Conservation (phyloP, 768 basidiomycete genomes). For the Epithele typhae region DNA sequence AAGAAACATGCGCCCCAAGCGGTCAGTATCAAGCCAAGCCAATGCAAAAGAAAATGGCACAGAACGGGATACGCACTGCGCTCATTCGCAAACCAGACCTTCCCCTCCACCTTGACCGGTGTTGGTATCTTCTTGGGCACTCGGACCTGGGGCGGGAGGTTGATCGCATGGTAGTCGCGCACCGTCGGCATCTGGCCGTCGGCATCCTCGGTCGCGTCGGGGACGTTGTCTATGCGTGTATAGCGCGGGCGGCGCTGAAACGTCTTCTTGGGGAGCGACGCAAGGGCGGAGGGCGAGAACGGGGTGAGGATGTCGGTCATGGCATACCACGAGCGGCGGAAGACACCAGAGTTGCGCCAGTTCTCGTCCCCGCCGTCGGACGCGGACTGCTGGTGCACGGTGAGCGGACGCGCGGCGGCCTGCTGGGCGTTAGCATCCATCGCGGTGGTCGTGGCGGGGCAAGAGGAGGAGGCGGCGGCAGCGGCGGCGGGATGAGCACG, state of each 20-base stretch:
- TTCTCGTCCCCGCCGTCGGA: constrained; percentile 14
- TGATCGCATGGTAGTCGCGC: constrained; percentile 75
- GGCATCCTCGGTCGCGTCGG: constrained; percentile 48
- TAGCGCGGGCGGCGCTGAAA: constrained; percentile 41
- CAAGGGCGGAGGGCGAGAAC: constrained; percentile 64
- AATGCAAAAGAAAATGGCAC: not conserved
- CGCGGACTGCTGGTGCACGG: constrained; percentile 3
- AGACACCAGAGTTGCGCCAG: constrained; percentile 25
- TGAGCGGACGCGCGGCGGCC: constrained; percentile 2
- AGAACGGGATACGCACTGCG: constrained; percentile 54
- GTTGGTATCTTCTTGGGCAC: constrained; percentile 82
- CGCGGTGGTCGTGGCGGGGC: too few relatives aligned
- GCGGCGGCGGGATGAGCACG: too few relatives aligned
- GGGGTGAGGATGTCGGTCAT: constrained; percentile 57
- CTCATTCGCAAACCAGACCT: constrained; percentile 98
- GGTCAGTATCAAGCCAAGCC: not conserved
- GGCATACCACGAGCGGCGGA: constrained; percentile 59
- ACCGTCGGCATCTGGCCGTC: constrained; percentile 56
- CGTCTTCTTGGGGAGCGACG: constrained; percentile 40
- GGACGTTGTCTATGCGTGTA: constrained; percentile 70
- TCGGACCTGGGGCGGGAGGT: constrained; percentile 58
- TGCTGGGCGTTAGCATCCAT: not conserved
- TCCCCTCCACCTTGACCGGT: constrained; percentile 83
- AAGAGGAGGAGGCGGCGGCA: too few relatives aligned
- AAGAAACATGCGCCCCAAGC: not conserved